Base-by-base conservation (phyloP, 2,329 filamentous ascomycete species). In the Ceratocystis ficicola region DNA sequence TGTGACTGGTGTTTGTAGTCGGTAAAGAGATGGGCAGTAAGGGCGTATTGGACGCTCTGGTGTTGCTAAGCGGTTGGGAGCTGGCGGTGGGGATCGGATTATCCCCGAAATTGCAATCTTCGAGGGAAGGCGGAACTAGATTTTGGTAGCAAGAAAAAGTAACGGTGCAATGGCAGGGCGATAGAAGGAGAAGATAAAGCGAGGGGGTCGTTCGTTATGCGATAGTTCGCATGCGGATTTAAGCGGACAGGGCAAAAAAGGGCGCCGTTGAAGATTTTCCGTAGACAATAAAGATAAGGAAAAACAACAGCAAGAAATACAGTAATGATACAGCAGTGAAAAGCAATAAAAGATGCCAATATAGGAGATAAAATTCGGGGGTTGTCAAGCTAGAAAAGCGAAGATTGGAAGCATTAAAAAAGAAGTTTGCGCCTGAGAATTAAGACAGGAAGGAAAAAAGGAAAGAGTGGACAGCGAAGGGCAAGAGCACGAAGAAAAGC, bases 1-100 rank as follows among this genome's bases (percentile, higher is more conserved):
- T 75, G 62, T 72, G 69, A 8, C 70, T 72, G 64, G 71, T 69
- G 46, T 6, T 22, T 20, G 48, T 52, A 5, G 8, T 52, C 20
- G 10, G 48, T 12, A 28, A 15, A 15, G 17, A 10, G 25, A 52
- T 25, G 5, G 3, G 6, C 8, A 25, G 48, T 20, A 48, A 20
- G 44, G 44, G 17, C 15, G 44, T 41, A 41, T 41, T 41, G 36
- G 15, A 41, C 10, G 36, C 36, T 41, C 1, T 15, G 1, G 3
- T 41, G 10, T 41, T 41, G 3, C 36, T 12, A 41, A 12, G 36
- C 4, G 12, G 12, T 41, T 41, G 12, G 36, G 36, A 15, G 2
- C 10, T 41, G 3, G 12, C 10, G 36, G 10, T 41, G 10, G 36
- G 12, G 36, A 15, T 41, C 3, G 3, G 36, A 41, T 15, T 41